Percentiles rank a stretch among this genome's conserved stretches.
Evolutionary conservation across 2,329 filamentous ascomycete species (phyloP).

Genomic region (Neurospora sp.): DNA sequence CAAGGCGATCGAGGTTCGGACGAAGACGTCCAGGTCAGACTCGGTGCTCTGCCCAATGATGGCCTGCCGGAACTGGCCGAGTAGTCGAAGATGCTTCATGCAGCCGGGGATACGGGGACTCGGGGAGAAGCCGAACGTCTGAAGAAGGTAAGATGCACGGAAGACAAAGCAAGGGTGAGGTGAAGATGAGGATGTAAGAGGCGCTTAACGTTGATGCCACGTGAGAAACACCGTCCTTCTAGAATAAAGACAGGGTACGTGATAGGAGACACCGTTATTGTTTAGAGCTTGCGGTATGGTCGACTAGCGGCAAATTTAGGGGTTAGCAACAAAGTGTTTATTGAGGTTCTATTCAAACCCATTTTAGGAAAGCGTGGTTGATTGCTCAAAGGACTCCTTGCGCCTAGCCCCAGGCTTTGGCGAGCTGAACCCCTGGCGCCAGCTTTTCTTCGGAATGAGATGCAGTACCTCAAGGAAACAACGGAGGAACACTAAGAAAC

Average conservation of each 20-base stretch:
- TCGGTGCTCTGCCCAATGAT: not conserved
- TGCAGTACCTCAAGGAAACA: not conserved
- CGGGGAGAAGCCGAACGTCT: not conserved
- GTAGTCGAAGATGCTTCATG: not conserved
- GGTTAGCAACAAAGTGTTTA: conserved; percentile 1
- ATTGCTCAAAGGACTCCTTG: not conserved
- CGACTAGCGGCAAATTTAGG: not conserved
- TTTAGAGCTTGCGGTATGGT: not conserved
- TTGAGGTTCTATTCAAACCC: conserved; percentile 19
- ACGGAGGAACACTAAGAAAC: not conserved
- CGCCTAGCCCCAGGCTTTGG: not conserved
- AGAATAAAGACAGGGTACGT: not conserved
- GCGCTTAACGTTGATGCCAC: not conserved
- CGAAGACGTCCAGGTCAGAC: not conserved
- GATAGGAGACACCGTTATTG: not conserved
- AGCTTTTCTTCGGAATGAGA: not conserved
- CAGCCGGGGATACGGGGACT: not conserved
- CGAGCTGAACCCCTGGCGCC: not conserved
- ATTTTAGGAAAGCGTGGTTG: conserved; percentile 10
- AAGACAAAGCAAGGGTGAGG: not conserved
- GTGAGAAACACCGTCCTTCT: not conserved
- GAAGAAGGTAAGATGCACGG: not conserved
- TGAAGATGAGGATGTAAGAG: not conserved
- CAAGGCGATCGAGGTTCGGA: not conserved
- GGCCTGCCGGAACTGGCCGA: not conserved